Evolutionary conservation across 129 eudicot genomes (phyloP).

Genomic region (Flaveria robusta): DNA sequence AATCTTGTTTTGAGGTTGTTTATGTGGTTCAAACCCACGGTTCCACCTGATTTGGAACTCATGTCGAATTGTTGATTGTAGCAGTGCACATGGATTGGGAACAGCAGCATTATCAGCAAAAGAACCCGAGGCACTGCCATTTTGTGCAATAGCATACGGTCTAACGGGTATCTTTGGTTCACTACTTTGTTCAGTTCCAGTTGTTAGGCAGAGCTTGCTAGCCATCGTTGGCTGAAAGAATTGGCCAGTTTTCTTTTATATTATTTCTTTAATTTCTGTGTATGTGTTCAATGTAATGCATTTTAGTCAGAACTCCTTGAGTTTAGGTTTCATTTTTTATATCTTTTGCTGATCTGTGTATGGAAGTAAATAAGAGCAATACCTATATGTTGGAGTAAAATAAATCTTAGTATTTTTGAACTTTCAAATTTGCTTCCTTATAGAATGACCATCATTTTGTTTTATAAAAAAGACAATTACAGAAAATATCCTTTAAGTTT

Average conservation of each 20-base stretch:
- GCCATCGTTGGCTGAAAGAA: conserved; percentile 75
- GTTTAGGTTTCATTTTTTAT: too few relatives aligned
- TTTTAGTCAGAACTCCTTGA: too few relatives aligned
- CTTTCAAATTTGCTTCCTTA: too few relatives aligned
- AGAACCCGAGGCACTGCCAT: conserved; percentile 98
- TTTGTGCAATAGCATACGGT: conserved; percentile 94
- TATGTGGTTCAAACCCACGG: neutral
- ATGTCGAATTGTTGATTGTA: neutral
- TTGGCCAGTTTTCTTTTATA: neutral
- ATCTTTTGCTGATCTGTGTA: too few relatives aligned
- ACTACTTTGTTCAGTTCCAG: conserved; percentile 77
- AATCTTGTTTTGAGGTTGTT: too few relatives aligned
- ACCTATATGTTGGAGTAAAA: too few relatives aligned
- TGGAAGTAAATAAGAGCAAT: too few relatives aligned
- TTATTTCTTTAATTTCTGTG: conserved; percentile 1
- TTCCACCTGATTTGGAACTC: conserved; percentile 13
- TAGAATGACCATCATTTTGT: too few relatives aligned
- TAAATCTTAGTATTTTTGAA: too few relatives aligned
- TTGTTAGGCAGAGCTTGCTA: conserved; percentile 87
- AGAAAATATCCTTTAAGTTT: too few relatives aligned
- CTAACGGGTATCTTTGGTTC: conserved; percentile 92
- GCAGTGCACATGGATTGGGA: conserved; percentile 95
- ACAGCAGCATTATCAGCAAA: conserved; percentile 97
- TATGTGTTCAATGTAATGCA: conserved; percentile 12
- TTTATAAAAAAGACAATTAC: too few relatives aligned